These are phyloP conservation scores for Niebla homalea DNA, from an alignment of 495 filamentous ascomycete genomes.

Conservation along the genomic window DNA sequence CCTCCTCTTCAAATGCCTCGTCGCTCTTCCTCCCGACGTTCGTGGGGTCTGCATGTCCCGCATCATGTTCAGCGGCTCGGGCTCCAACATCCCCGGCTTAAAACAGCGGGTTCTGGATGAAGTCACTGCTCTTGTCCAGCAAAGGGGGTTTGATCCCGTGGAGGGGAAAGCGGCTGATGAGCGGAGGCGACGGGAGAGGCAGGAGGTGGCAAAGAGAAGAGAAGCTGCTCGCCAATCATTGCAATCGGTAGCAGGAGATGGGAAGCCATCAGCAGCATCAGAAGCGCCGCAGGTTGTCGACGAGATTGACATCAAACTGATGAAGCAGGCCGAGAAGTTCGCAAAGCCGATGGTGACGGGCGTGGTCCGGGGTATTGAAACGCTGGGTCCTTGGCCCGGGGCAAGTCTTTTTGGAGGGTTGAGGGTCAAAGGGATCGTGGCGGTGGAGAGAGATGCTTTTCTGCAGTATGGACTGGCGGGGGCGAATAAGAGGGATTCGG, in stretches of 20 bases:
- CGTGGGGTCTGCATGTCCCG: conserved; percentile 78
- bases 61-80: conserved; percentile 76
- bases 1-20: conserved; percentile 63
- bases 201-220: conserved; percentile 25
- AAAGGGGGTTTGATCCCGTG: conserved; percentile 65
- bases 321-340: conserved; percentile 35
- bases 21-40: conserved; percentile 65
- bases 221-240: background rate
- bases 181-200: conserved; percentile 37
- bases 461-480: conserved; percentile 62
- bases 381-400: conserved; percentile 78
- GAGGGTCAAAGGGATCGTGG: conserved; percentile 64
- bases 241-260: conserved; percentile 1
- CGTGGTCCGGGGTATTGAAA: conserved; percentile 61
- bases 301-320: conserved; percentile 50
- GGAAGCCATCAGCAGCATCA: conserved; percentile 19
- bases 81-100: conserved; percentile 65
- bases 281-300: conserved; percentile 39
- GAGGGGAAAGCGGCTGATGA: conserved; percentile 47
- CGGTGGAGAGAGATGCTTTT: conserved; percentile 78
- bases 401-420: conserved; percentile 68
- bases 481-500: conserved; percentile 44
- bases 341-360: conserved; percentile 37
- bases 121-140: conserved; percentile 45
- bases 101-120: conserved; percentile 70